Conservation (phyloP, 169 alveolate species). For the Theileria sp. region DNA sequence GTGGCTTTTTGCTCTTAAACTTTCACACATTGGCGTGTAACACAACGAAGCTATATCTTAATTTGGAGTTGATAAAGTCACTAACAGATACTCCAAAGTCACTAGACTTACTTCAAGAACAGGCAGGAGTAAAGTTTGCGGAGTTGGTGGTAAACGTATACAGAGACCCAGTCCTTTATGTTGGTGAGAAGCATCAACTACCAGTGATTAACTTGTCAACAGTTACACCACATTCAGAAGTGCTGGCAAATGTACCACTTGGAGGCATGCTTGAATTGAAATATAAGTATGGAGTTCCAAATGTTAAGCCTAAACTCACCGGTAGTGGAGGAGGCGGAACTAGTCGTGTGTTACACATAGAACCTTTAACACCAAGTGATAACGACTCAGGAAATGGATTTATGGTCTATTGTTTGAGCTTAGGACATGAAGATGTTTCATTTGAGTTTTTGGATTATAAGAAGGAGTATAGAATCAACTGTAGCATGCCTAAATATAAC, state of each 20-base stretch:
- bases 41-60: not conserved
- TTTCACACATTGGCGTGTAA: not conserved
- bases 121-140: not conserved
- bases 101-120: not conserved
- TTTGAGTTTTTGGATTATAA: slow-evolving; percentile 1
- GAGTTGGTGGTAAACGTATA: slow-evolving; percentile 10
- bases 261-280: slow-evolving; percentile 4
- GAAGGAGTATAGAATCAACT: not conserved
- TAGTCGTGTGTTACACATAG: not conserved
- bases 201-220: not conserved
- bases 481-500: slow-evolving; percentile 13
- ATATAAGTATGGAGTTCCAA: not conserved
- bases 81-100: not conserved
- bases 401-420: not conserved
- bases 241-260: slow-evolving; percentile 5
- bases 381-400: not conserved
- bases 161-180: slow-evolving; percentile 5
- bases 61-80: not conserved
- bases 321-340: not conserved
- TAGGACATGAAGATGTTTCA: not conserved
- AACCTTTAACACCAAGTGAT: not conserved
- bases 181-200: not conserved
- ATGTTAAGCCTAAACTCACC: not conserved
- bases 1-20: not conserved
- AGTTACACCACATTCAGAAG: not conserved